phyloP scores from a whole-genome alignment of 176 grass and related monocot species.

The Avena atlantica region DNA sequence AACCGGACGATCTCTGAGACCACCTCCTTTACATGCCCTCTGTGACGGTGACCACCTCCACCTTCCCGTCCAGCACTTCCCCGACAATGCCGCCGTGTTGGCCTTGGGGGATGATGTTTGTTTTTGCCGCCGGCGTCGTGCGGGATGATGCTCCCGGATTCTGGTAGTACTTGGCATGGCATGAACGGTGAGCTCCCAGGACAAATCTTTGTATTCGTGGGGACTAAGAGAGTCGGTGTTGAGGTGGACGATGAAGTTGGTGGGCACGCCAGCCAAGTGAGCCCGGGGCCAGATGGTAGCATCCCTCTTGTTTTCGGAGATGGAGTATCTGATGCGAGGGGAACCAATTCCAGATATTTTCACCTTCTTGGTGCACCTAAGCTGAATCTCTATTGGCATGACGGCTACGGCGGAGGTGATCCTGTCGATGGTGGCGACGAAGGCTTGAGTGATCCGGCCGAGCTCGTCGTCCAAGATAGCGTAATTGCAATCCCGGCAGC shows the following conservation, averaged over 20 bases:
- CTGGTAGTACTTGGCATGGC: background rate
- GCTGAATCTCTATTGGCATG: background rate
- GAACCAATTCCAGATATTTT: background rate
- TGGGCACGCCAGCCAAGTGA: background rate
- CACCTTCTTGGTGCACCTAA: background rate
- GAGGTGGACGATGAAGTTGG: background rate
- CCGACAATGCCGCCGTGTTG: no score
- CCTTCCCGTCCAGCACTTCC: no score
- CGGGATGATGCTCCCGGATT: no score
- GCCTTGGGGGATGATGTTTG: no score
- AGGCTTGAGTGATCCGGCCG: background rate
- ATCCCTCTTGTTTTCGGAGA: constrained; percentile 3
- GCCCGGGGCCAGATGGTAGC: background rate
- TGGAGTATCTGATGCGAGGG: background rate
- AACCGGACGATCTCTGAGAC: constrained; percentile 19
- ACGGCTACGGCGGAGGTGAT: background rate
- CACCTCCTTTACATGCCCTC: background rate
- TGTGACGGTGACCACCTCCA: background rate
- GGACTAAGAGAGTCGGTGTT: no score
- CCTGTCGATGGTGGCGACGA: background rate
- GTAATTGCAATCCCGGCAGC: background rate
- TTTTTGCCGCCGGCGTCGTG: no score
- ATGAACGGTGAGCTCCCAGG: background rate
- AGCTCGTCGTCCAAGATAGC: constrained; percentile 10
- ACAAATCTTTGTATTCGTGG: background rate